Base-by-base conservation (phyloP, 805 yeast species). In the Ogataea zsoltii region DNA sequence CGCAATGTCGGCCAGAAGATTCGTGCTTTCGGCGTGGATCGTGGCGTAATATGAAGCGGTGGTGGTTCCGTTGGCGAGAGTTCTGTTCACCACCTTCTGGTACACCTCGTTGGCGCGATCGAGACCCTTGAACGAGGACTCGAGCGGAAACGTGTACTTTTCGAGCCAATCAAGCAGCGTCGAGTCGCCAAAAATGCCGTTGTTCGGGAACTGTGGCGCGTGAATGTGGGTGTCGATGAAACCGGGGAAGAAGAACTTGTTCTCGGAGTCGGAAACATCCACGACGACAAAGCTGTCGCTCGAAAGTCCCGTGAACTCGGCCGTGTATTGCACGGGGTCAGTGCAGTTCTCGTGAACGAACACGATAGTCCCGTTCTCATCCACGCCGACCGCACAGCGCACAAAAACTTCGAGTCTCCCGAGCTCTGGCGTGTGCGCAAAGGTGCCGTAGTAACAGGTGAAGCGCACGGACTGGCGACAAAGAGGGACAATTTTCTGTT, bases 11-110 rank as follows among this genome's bases (percentile, higher is more conserved):
- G 96, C 96, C 57, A 94, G 76, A 30, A 84, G 56, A 41, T 83
- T 83, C 2, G 97, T 78, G 3, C 96, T 82, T 6, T 77, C 79
- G 0, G 83, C 71, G 60, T 92, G 96, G 37, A 88, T 83, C 0
- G 98, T 90, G 3, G 97, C 92, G 63, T 82, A 94, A 68, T 94
- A 94, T 0, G 95, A 76, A 0, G 96, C 96, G 45, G 92, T 82
- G 1, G 99, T 94, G 0, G 98, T 94, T 16, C 99, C 99, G 60
- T 82, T 74, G 2, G 62, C 58, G 51, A 94, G 68, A 0, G 97
- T 88, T 45, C 85, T 79, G 3, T 67, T 57, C n/a, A 94, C 79
- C 4, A 85, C 86, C 53, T 75, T 77, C 12, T 74, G 54, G 62
- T 92, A 94, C 1, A 91, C 82, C 6, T 70, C 61, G 11, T 66